Evolutionary conservation across 768 basidiomycete genomes (phyloP).

Genomic region (Kwoniella mangroviensis): DNA sequence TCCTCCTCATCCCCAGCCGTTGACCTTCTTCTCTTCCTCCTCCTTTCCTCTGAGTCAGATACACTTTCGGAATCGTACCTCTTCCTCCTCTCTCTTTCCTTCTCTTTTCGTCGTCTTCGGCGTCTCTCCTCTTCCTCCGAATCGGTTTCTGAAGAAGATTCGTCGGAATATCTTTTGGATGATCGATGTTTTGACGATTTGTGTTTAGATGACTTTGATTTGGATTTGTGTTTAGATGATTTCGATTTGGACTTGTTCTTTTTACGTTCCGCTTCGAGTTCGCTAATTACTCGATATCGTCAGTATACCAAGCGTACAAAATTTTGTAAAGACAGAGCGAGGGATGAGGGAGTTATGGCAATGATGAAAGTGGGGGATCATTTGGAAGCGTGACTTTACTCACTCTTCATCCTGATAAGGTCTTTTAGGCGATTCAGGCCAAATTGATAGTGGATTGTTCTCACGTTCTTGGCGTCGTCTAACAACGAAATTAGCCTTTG

Average conservation of each 20-base stretch:
- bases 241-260: conserved; percentile 29
- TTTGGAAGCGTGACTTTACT: conserved; percentile 6
- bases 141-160: conserved; percentile 37
- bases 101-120: conserved; percentile 48
- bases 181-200: conserved; percentile 22
- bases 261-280: conserved; percentile 42
- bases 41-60: conserved; percentile 57
- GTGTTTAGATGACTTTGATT: conserved; percentile 33
- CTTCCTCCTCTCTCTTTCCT: conserved; percentile 62
- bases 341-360: no score
- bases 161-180: conserved; percentile 26
- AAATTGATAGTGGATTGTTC: conserved; percentile 49
- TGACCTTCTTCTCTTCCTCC: conserved; percentile 54
- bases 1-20: conserved; percentile 58
- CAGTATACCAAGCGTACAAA: neutral
- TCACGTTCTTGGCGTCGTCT: conserved; percentile 53
- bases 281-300: conserved; percentile 23
- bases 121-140: conserved; percentile 37
- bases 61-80: conserved; percentile 57
- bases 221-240: conserved; percentile 31
- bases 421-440: conserved; percentile 54
- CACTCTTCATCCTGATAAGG: conserved; percentile 53
- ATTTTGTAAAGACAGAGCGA: neutral
- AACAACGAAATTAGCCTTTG: neutral
- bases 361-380: no score